Conservation (phyloP, 2,329 filamentous ascomycete species). For the Penicillium sp. region DNA sequence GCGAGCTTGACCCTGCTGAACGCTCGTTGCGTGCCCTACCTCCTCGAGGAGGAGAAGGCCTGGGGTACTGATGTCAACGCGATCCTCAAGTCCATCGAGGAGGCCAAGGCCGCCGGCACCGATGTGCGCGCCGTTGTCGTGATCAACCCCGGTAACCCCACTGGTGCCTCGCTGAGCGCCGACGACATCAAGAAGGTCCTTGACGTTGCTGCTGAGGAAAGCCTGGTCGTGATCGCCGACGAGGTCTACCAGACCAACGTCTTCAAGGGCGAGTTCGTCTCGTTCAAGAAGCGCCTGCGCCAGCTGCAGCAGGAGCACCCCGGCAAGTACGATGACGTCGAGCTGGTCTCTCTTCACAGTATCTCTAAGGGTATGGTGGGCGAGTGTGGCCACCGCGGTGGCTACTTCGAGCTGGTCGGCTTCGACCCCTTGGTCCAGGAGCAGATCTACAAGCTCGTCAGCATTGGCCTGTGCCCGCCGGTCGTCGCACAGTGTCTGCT, state of each 20-base stretch:
- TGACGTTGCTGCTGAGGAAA: constrained; percentile 79
- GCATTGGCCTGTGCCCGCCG: constrained; percentile 92
- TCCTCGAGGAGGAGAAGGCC: constrained; percentile 78
- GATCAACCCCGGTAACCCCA: constrained; percentile 98
- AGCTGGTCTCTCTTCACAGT: constrained; percentile 89
- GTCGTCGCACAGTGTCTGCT: constrained; percentile 95
- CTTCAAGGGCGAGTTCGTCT: constrained; percentile 89
- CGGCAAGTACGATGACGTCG: constrained; percentile 77
- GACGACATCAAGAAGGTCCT: constrained; percentile 81
- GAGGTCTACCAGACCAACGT: constrained; percentile 99
- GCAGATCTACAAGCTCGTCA: constrained; percentile 98
- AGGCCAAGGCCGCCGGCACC: constrained; percentile 72
- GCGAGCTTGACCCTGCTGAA: constrained; percentile 84
- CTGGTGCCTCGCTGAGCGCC: constrained; percentile 77
- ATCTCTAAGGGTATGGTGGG: constrained; percentile 98
- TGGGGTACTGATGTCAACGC: constrained; percentile 87
- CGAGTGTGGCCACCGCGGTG: constrained; percentile 95
- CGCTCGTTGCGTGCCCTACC: constrained; percentile 86
- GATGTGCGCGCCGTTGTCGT: constrained; percentile 92
- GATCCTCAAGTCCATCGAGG: constrained; percentile 70
- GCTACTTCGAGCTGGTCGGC: constrained; percentile 93
- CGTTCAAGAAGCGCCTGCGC: constrained; percentile 87
- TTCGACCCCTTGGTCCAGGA: constrained; percentile 83
- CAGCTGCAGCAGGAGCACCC: constrained; percentile 71
- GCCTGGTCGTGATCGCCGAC: constrained; percentile 87